A percentile compares a stretch with the other conserved stretches of the same genome.
Conservation (phyloP, 345 rosid species). For the Acer campestre region DNA sequence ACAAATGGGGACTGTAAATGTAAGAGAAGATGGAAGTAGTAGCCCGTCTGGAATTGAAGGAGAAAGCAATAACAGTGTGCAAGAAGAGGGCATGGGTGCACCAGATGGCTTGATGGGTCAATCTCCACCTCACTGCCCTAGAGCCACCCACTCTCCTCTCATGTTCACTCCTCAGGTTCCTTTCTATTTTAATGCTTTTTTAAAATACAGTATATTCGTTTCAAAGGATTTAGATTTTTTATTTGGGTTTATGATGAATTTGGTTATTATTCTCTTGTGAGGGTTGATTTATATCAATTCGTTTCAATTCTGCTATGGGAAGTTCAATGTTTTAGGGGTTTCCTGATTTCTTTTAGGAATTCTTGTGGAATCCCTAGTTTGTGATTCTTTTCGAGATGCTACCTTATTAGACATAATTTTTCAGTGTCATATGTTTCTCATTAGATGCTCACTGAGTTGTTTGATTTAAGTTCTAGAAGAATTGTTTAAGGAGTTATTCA, state of each 20-base stretch:
- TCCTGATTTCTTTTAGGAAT: not conserved
- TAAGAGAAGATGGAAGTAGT: constrained; percentile 70
- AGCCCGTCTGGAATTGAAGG: constrained; percentile 61
- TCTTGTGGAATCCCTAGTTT: not conserved
- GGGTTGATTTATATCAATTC: not conserved
- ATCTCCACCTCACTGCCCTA: constrained; percentile 91
- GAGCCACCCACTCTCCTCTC: constrained; percentile 79
- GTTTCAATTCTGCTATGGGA: not conserved
- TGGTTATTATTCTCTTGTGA: not conserved
- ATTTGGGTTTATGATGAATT: constrained; percentile 5
- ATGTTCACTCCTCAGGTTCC: constrained; percentile 95
- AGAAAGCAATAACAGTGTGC: constrained; percentile 30
- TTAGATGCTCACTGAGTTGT: not conserved
- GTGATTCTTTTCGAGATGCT: not conserved
- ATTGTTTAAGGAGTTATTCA: not conserved
- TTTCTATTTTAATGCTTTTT: not conserved
- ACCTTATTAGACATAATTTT: not conserved
- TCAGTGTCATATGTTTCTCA: not conserved
- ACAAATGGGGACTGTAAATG: constrained; percentile 91
- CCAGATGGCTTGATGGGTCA: constrained; percentile 78
- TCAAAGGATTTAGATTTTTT: not conserved
- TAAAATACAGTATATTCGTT: not conserved
- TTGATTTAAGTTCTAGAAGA: not conserved
- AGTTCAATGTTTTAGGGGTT: not conserved
- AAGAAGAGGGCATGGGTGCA: constrained; percentile 43